Evolutionary conservation across 1,284 basidiomycete species (phyloP).

Genomic region (Rhodotorula sp.): DNA sequence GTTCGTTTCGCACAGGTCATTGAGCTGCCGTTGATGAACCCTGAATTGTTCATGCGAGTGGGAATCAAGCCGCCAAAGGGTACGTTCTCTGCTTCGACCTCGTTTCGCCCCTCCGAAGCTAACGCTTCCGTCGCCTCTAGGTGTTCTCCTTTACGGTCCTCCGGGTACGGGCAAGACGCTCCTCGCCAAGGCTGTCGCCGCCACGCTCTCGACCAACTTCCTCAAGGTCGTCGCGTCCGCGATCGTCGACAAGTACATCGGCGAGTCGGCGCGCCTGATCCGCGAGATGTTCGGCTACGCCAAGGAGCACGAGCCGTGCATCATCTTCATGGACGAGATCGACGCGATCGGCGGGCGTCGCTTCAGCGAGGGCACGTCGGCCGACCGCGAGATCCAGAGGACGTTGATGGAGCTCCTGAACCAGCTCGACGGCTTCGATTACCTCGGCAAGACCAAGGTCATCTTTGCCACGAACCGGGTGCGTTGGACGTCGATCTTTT

Average conservation of each 20-base stretch:
- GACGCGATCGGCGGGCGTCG: conserved; percentile 94
- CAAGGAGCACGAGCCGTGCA: conserved; percentile 94
- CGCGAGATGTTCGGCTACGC: conserved; percentile 99
- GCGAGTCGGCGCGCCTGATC: conserved; percentile 91
- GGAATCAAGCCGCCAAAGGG: conserved; percentile 96
- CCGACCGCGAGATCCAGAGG: conserved; percentile 97
- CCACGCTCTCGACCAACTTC: conserved; percentile 94
- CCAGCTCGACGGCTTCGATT: conserved; percentile 99
- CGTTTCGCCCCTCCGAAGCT: not conserved
- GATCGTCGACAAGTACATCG: conserved; percentile 99
- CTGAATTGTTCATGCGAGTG: conserved; percentile 91
- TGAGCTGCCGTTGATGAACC: conserved; percentile 91
- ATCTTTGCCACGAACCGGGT: conserved; percentile 96
- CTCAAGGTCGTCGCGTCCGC: conserved; percentile 98
- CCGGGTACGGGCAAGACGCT: conserved; percentile 96
- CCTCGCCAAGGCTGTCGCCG: conserved; percentile 91
- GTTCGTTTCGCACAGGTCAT: conserved; percentile 67
- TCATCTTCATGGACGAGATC: conserved; percentile 99
- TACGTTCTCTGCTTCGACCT: not conserved
- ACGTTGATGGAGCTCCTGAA: conserved; percentile 99
- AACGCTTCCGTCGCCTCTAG: not conserved
- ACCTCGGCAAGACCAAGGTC: conserved; percentile 90
- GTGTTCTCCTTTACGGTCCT: conserved; percentile 84
- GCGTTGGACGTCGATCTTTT: not conserved
- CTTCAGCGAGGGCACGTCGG: conserved; percentile 97